A percentile compares a stretch with the other conserved stretches of the same genome.
phyloP scores from a whole-genome alignment of 176 grass and related monocot species.

The Areca catechu region DNA sequence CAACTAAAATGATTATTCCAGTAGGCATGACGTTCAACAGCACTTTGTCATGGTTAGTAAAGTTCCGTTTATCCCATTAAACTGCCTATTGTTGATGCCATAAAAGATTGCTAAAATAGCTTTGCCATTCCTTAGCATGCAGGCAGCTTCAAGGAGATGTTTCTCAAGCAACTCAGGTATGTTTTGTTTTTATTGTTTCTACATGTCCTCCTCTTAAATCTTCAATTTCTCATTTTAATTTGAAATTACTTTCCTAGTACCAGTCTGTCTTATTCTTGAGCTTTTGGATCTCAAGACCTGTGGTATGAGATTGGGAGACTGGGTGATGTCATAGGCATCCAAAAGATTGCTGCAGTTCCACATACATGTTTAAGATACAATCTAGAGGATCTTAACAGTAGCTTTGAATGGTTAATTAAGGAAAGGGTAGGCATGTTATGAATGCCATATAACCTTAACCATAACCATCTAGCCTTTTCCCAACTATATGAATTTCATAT shows the following conservation, averaged over 20 bases:
- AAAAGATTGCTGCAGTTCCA: no score
- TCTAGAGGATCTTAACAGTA: no score
- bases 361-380: no score
- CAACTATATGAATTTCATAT: no score
- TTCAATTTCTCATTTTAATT: not conserved
- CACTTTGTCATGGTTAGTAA: slow-evolving; percentile 38
- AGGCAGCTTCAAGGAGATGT: slow-evolving; percentile 29
- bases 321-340: no score
- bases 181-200: slow-evolving; percentile 15
- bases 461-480: no score
- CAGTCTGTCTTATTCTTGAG: no score
- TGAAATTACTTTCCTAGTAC: slow-evolving; percentile 5
- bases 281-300: no score
- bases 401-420: no score
- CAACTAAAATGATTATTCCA: slow-evolving; percentile 2
- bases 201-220: not conserved
- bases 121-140: not conserved
- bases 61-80: not conserved
- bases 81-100: slow-evolving; percentile 13
- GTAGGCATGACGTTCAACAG: slow-evolving; percentile 27
- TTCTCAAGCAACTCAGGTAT: slow-evolving; percentile 73
- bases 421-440: no score
- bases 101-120: not conserved
- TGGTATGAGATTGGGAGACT: no score
- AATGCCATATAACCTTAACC: no score